Conservation (phyloP, 2,329 filamentous ascomycete species). For the Acephala macrosclerotiorum region DNA sequence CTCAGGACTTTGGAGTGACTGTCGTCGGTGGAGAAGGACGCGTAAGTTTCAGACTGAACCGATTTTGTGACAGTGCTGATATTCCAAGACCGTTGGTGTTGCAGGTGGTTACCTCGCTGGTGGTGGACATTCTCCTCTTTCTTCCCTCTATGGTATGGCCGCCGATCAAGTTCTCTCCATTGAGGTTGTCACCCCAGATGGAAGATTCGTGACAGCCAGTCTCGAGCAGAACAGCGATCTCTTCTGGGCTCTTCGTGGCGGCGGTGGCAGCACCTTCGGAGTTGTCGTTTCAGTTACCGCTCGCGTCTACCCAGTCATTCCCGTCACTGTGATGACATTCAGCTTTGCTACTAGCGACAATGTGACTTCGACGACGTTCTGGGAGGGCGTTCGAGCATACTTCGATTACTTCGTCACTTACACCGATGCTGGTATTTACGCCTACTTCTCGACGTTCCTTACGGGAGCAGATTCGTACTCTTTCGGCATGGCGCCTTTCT, state of each 20-base stretch:
- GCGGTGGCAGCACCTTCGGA: conserved; percentile 66
- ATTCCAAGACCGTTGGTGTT: conserved; percentile 59
- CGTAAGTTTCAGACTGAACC: conserved; percentile 12
- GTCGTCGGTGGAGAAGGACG: conserved; percentile 59
- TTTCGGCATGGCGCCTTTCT: conserved; percentile 44
- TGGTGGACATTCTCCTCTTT: conserved; percentile 64
- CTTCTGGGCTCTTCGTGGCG: conserved; percentile 69
- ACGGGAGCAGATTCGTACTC: conserved; percentile 43
- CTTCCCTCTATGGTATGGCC: conserved; percentile 61
- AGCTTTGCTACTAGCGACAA: conserved; percentile 55
- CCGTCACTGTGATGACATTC: conserved; percentile 48
- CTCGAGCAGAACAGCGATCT: conserved; percentile 61
- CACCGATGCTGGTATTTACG: conserved; percentile 43
- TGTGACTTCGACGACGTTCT: conserved; percentile 54
- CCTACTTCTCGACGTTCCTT: conserved; percentile 37
- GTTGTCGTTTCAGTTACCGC: conserved; percentile 56
- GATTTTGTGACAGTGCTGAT: conserved; percentile 10
- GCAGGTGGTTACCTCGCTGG: conserved; percentile 62
- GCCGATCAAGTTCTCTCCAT: conserved; percentile 67
- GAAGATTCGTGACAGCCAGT: conserved; percentile 57
- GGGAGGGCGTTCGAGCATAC: conserved; percentile 59
- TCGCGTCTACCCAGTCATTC: conserved; percentile 55
- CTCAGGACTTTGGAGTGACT: conserved; percentile 53
- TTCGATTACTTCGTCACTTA: conserved; percentile 52
- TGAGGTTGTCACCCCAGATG: conserved; percentile 60